Evolutionary conservation across 2,329 filamentous ascomycete genomes (phyloP).

Genomic region (Lecanicillium sp.): DNA sequence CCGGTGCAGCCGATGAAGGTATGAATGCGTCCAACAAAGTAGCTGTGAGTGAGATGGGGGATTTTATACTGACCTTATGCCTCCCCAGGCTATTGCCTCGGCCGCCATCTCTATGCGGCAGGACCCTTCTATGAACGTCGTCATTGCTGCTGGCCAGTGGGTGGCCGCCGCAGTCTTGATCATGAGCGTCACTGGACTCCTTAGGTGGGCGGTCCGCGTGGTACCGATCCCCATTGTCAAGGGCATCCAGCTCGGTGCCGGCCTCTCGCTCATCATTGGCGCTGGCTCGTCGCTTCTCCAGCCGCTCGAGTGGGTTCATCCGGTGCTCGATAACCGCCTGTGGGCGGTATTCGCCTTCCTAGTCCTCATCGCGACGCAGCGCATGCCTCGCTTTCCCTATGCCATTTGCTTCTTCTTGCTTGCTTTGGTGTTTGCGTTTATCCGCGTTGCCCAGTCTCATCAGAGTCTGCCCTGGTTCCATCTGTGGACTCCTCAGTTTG

Average conservation of each 20-base stretch:
- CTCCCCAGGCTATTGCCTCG: slow-evolving; percentile 67
- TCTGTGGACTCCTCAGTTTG: slow-evolving; percentile 51
- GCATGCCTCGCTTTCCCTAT: slow-evolving; percentile 64
- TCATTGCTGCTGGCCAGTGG: slow-evolving; percentile 71
- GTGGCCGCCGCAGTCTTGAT: slow-evolving; percentile 67
- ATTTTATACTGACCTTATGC: slow-evolving; percentile 1
- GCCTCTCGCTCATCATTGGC: slow-evolving; percentile 72
- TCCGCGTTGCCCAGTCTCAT: slow-evolving; percentile 24
- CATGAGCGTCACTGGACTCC: slow-evolving; percentile 71
- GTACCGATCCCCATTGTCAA: slow-evolving; percentile 86
- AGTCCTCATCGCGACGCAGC: slow-evolving; percentile 60
- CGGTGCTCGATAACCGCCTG: slow-evolving; percentile 68
- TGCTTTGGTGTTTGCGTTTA: slow-evolving; percentile 57
- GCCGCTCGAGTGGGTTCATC: slow-evolving; percentile 59
- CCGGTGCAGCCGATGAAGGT: slow-evolving; percentile 85
- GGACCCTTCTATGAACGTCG: slow-evolving; percentile 39
- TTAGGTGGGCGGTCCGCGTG: slow-evolving; percentile 63
- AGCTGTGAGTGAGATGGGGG: background rate
- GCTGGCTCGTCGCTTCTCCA: slow-evolving; percentile 63
- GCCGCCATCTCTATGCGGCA: slow-evolving; percentile 72
- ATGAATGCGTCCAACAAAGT: background rate
- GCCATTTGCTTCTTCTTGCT: slow-evolving; percentile 64
- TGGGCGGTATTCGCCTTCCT: slow-evolving; percentile 72
- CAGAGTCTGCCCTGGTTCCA: slow-evolving; percentile 41
- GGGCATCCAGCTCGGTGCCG: slow-evolving; percentile 89